Percentiles rank a stretch among this genome's conserved stretches.
These are phyloP conservation scores for Quercus tomentella DNA, from an alignment of 331 rosid species.

Conservation along the genomic window DNA sequence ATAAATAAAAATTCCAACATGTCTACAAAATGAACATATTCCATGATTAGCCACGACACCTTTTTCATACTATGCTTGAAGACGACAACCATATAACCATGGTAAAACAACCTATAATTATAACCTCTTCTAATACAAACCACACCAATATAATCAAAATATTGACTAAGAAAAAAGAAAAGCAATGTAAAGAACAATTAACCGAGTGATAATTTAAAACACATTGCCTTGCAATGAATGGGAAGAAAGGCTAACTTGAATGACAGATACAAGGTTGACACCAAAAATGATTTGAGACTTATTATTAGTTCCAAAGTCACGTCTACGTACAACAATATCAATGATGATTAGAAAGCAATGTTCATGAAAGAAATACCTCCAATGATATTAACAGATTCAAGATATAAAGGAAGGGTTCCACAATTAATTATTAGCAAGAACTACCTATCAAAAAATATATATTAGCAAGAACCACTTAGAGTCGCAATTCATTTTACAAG, in stretches of 20 bases:
- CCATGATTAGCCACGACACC: not conserved
- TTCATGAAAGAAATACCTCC: not conserved
- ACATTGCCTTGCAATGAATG: not conserved
- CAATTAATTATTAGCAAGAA: no score
- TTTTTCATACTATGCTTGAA: not conserved
- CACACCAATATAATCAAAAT: not conserved
- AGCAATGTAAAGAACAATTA: not conserved
- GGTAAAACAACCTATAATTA: not conserved
- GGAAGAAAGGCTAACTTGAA: not conserved
- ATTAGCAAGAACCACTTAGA: no score
- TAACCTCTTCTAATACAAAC: not conserved
- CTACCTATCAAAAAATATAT: no score
- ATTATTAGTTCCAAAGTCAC: not conserved
- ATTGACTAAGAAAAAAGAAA: not conserved
- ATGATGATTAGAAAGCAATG: not conserved
- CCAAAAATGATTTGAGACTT: not conserved
- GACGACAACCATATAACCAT: not conserved
- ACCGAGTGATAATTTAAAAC: not conserved
- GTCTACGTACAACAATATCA: not conserved
- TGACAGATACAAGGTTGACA: not conserved
- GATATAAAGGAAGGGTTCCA: not conserved
- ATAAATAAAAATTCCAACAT: no score
- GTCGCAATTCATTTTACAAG: not conserved
- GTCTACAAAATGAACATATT: no score
- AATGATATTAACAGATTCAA: not conserved